A percentile compares a stretch with the other conserved stretches of the same genome.
These are phyloP conservation scores for Rhododendron ovatum DNA, from an alignment of 148 eudicot species.

Conservation along the genomic window DNA sequence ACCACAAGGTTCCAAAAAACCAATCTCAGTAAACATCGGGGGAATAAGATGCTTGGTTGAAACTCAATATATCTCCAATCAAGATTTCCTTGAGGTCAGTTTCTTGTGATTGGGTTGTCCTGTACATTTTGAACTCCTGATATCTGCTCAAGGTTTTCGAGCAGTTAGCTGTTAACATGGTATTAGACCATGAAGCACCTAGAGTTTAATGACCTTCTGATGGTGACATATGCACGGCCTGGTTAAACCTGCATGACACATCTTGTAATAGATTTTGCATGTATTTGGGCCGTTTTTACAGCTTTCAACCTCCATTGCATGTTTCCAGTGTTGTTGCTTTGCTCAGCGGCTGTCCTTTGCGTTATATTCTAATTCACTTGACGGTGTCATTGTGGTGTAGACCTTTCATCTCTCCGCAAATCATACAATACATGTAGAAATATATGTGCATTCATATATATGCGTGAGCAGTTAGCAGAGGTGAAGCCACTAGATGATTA, in stretches of 20 bases:
- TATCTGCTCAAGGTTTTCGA: not conserved
- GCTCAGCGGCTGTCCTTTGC: not conserved
- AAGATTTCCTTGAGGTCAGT: conserved; percentile 63
- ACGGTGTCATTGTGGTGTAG: not conserved
- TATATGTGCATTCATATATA: not conserved
- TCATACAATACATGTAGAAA: not conserved
- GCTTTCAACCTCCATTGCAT: not conserved
- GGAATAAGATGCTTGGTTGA: conserved; percentile 44
- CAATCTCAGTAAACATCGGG: conserved; percentile 40
- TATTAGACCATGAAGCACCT: not conserved
- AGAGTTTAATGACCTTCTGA: not conserved
- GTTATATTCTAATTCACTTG: not conserved
- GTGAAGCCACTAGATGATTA: not conserved
- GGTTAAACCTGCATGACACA: not conserved
- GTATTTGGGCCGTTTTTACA: not conserved
- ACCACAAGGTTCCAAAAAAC: conserved; percentile 23
- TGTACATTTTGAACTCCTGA: not conserved
- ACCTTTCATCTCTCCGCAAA: not conserved
- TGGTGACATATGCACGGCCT: not conserved
- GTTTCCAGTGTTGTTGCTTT: not conserved
- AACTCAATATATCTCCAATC: conserved; percentile 54
- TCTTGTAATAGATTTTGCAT: not conserved
- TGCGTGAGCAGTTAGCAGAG: not conserved
- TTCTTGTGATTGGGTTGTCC: not conserved
- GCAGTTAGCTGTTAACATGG: not conserved